phyloP scores from a whole-genome alignment of 177 flowering plant species.

The Vitis hybrid region DNA sequence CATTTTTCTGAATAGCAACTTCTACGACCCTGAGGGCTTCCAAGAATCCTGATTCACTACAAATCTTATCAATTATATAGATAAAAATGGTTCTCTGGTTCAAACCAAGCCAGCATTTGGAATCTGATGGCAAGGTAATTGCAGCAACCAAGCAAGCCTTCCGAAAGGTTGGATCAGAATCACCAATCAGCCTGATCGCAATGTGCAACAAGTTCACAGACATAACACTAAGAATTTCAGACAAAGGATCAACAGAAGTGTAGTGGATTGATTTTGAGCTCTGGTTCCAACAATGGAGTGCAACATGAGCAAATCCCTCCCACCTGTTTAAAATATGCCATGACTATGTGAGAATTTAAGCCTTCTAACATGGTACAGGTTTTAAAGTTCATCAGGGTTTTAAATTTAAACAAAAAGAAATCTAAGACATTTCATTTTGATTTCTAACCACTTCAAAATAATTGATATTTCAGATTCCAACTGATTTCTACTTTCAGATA shows the following conservation, averaged over 20 bases:
- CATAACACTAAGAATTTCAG: slow-evolving; percentile 17
- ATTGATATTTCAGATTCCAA: too few relatives aligned
- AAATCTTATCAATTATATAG: slow-evolving; percentile 34
- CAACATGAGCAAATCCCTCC: slow-evolving; percentile 73
- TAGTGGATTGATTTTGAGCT: slow-evolving; percentile 17
- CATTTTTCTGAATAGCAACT: slow-evolving; percentile 32
- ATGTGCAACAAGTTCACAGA: slow-evolving; percentile 50
- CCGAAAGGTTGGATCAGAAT: slow-evolving; percentile 43
- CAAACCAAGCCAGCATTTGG: slow-evolving; percentile 21
- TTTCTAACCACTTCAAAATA: too few relatives aligned
- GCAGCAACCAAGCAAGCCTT: slow-evolving; percentile 74
- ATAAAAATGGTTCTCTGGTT: slow-evolving; percentile 40
- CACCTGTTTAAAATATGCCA: slow-evolving; percentile 39
- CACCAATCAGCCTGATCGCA: slow-evolving; percentile 47
- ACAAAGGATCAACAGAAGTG: slow-evolving; percentile 9
- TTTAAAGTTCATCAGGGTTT: too few relatives aligned
- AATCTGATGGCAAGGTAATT: slow-evolving; percentile 21
- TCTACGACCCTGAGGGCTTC: slow-evolving; percentile 33
- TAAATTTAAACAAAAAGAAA: too few relatives aligned
- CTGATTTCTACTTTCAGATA: too few relatives aligned
- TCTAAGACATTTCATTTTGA: too few relatives aligned
- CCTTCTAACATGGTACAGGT: background rate
- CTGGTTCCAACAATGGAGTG: slow-evolving; percentile 54
- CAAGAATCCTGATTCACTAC: slow-evolving; percentile 30
- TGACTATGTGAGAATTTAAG: background rate